Evolutionary conservation across 805 yeast species (phyloP).

Genomic region (Zygotorulaspora chibaensis): DNA sequence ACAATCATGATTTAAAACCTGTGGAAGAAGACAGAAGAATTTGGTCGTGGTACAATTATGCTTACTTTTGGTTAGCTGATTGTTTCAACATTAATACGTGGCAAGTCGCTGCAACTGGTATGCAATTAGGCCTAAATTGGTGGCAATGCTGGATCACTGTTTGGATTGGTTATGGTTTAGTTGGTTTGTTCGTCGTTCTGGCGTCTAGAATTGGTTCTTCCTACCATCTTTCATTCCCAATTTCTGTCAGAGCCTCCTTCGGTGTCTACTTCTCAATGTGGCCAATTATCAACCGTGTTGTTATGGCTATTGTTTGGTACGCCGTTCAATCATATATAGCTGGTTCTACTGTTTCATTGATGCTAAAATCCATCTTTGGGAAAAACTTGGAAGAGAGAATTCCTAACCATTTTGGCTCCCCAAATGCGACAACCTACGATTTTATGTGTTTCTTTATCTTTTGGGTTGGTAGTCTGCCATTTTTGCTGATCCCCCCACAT

Average conservation of each 20-base stretch:
- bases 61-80: slow-evolving; percentile 84
- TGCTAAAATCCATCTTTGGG: slow-evolving; percentile 75
- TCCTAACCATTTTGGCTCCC: slow-evolving; percentile 54
- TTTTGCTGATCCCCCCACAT: slow-evolving; percentile 78
- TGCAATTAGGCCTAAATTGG: slow-evolving; percentile 73
- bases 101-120: slow-evolving; percentile 88
- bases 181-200: slow-evolving; percentile 65
- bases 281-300: slow-evolving; percentile 86
- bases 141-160: slow-evolving; percentile 90
- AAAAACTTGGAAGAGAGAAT: slow-evolving; percentile 56
- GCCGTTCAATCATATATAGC: slow-evolving; percentile 84
- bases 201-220: slow-evolving; percentile 75
- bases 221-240: slow-evolving; percentile 84
- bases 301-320: slow-evolving; percentile 85
- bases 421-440: slow-evolving; percentile 65
- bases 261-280: slow-evolving; percentile 84
- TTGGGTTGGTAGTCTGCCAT: slow-evolving; percentile 77
- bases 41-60: slow-evolving; percentile 84
- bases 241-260: slow-evolving; percentile 72
- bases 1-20: slow-evolving; percentile 73
- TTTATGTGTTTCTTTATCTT: slow-evolving; percentile 75
- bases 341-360: slow-evolving; percentile 73
- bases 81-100: slow-evolving; percentile 86
- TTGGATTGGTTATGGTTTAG: slow-evolving; percentile 74
- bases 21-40: slow-evolving; percentile 68